Evolutionary conservation across 75 land plant genomes (phyloP).

Genomic region (Selaginella moellendorffii): DNA sequence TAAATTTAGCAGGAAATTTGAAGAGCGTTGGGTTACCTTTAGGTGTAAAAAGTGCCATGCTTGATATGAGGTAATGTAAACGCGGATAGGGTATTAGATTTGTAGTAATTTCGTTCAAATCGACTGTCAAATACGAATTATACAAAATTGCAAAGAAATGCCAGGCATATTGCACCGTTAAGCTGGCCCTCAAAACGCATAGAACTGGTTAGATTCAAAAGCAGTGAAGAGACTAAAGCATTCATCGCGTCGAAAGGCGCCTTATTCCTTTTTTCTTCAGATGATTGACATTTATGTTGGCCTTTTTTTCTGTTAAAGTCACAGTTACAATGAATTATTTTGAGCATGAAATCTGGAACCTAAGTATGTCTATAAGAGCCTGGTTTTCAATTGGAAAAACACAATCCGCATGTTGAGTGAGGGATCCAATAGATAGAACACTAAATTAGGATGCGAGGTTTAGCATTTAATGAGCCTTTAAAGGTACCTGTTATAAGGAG

Average conservation of each 20-base stretch:
- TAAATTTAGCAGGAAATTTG: background rate
- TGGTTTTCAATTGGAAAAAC: slow-evolving; percentile 30
- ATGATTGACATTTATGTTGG: background rate
- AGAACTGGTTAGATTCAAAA: slow-evolving; percentile 27
- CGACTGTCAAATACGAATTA: too few relatives aligned
- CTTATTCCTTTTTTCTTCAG: background rate
- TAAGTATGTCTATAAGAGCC: slow-evolving; percentile 20
- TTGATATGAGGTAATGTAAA: slow-evolving; percentile 24
- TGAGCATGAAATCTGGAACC: background rate
- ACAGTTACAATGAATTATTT: background rate
- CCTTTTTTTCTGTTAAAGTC: background rate
- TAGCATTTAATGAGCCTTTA: too few relatives aligned
- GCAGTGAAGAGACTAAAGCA: slow-evolving; percentile 19
- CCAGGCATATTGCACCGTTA: slow-evolving; percentile 28
- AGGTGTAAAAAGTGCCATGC: slow-evolving; percentile 18
- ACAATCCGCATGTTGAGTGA: slow-evolving; percentile 27
- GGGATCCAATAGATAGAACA: slow-evolving; percentile 16
- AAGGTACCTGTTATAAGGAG: slow-evolving; percentile 35
- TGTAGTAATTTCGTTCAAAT: slow-evolving; percentile 26
- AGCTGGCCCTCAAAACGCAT: slow-evolving; percentile 28
- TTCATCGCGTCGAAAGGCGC: slow-evolving; percentile 28
- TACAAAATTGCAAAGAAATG: too few relatives aligned
- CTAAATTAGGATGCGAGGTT: slow-evolving; percentile 5
- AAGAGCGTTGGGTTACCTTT: too few relatives aligned
- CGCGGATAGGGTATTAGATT: slow-evolving; percentile 26